A percentile compares a stretch with the other conserved stretches of the same genome.
Conservation (phyloP, 1,284 basidiomycete genomes). For the Trichosporon sp. region DNA sequence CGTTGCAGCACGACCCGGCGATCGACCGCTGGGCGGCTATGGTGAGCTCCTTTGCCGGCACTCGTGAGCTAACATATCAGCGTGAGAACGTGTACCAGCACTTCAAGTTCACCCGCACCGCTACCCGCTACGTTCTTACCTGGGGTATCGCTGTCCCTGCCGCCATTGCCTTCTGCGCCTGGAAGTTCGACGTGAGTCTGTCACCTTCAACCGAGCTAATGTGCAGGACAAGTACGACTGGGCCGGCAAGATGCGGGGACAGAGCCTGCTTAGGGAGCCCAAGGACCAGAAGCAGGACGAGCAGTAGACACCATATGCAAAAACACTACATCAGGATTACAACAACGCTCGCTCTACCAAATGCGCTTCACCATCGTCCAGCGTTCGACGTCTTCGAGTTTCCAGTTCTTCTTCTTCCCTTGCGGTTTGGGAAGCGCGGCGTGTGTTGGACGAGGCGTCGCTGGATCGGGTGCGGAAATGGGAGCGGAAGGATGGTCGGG, state of each 20-base stretch:
- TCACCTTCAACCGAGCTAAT: neutral
- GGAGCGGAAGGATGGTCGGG: slow-evolving; percentile 50
- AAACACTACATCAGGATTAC: slow-evolving; percentile 19
- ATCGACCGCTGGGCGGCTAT: slow-evolving; percentile 73
- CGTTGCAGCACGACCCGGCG: slow-evolving; percentile 65
- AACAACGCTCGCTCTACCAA: slow-evolving; percentile 56
- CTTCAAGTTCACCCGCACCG: slow-evolving; percentile 69
- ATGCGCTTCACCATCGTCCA: slow-evolving; percentile 94
- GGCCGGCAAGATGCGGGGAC: slow-evolving; percentile 42
- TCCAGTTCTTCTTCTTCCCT: slow-evolving; percentile 58
- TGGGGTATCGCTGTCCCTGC: slow-evolving; percentile 43
- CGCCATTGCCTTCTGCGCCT: slow-evolving; percentile 28
- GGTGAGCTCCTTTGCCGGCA: slow-evolving; percentile 52
- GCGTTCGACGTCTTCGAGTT: slow-evolving; percentile 77
- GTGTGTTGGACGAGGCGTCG: slow-evolving; percentile 10
- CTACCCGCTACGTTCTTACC: slow-evolving; percentile 44
- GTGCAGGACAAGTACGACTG: slow-evolving; percentile 35
- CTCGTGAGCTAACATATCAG: slow-evolving; percentile 48
- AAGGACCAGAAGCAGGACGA: slow-evolving; percentile 17
- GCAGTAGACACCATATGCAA: slow-evolving; percentile 20
- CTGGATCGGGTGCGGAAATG: neutral
- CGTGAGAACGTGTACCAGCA: slow-evolving; percentile 72
- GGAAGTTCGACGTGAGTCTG: slow-evolving; percentile 37
- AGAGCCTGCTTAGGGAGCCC: slow-evolving; percentile 28
- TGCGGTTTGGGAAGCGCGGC: slow-evolving; percentile 58